Percentiles rank a stretch among this genome's conserved stretches.
phyloP scores from a whole-genome alignment of 768 basidiomycete species.

The Leccinellum rugosiceps region DNA sequence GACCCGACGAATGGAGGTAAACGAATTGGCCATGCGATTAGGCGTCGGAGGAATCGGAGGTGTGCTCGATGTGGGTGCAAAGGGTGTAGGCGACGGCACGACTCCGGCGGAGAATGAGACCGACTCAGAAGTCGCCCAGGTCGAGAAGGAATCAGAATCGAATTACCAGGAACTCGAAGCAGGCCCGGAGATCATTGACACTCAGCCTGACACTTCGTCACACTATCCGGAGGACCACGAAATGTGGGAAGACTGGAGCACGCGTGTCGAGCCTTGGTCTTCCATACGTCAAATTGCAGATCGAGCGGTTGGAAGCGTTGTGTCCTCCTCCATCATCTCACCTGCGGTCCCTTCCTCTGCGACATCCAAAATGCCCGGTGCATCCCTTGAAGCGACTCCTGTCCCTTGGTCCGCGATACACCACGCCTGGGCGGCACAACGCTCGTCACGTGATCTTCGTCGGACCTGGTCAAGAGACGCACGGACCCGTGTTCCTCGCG shows the following conservation, averaged over 20 bases:
- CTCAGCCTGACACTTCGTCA: not conserved
- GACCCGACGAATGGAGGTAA: conserved; percentile 66
- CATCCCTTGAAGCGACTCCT: conserved; percentile 44
- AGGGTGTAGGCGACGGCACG: not conserved
- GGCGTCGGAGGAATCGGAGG: conserved; percentile 77
- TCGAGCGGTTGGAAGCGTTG: conserved; percentile 66
- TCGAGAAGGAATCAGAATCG: conserved; percentile 1
- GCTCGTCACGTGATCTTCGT: conserved; percentile 47
- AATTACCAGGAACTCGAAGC: conserved; percentile 17
- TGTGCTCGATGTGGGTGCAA: conserved; percentile 37
- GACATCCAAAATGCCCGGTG: conserved; percentile 18
- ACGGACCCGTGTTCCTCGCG: conserved; percentile 31
- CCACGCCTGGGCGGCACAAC: conserved; percentile 61
- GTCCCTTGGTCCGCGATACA: conserved; percentile 68
- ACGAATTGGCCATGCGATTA: conserved; percentile 82
- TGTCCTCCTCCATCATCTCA: conserved; percentile 29
- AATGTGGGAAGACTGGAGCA: conserved; percentile 68
- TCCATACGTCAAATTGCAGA: conserved; percentile 73
- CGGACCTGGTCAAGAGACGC: conserved; percentile 61
- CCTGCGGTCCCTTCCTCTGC: conserved; percentile 6
- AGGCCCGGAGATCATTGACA: conserved; percentile 12
- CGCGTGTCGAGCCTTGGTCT: conserved; percentile 64
- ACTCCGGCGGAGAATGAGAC: conserved; percentile 1
- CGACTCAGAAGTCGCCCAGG: conserved; percentile 2
- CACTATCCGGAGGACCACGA: conserved; percentile 24